These are phyloP conservation scores for Pestalotiopsis fici DNA, from an alignment of 2,329 filamentous ascomycete species.

Conservation along the genomic window DNA sequence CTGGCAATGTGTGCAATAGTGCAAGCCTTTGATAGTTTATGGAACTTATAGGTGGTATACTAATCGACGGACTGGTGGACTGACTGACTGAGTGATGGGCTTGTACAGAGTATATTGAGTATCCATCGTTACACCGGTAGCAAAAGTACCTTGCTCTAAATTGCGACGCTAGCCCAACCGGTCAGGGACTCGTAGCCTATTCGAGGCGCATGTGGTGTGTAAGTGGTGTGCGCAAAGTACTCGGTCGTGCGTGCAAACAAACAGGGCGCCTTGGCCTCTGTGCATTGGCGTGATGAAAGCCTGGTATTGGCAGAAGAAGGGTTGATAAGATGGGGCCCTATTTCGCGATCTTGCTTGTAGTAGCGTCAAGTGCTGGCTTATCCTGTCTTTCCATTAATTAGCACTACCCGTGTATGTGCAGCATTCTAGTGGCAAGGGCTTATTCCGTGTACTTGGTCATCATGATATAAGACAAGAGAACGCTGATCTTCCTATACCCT, in stretches of 20 bases:
- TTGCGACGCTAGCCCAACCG: slow-evolving; percentile 5
- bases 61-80: background rate
- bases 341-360: background rate
- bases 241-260: background rate
- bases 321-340: background rate
- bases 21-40: background rate
- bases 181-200: background rate
- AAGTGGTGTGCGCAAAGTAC: background rate
- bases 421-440: background rate
- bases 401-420: background rate
- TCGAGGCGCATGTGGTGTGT: background rate
- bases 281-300: background rate
- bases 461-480: background rate
- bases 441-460: background rate
- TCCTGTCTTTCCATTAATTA: background rate
- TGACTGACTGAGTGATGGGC: background rate
- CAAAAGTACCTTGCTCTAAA: slow-evolving; percentile 1
- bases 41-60: background rate
- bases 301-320: background rate
- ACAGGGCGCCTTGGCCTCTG: background rate
- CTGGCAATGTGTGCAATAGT: too few species aligned
- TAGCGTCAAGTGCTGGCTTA: background rate
- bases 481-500: background rate
- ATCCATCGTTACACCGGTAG: slow-evolving; percentile 1
- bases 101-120: background rate